Evolutionary conservation across 192 early-diverging fungal species (phyloP).

Genomic region (Podila epicladia): DNA sequence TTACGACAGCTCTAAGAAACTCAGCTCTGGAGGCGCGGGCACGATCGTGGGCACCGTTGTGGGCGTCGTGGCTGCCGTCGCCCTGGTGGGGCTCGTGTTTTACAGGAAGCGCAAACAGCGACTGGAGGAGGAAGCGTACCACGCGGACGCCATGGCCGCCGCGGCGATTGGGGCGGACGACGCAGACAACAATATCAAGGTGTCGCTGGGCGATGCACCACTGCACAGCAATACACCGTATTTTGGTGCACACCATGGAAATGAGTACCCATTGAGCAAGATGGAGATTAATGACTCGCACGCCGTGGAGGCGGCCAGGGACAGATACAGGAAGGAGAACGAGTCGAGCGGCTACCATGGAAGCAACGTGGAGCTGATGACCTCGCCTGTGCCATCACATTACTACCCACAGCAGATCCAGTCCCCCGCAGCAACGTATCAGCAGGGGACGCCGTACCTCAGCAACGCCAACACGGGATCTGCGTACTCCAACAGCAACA

Average conservation of each 20-base stretch:
- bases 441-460: neutral
- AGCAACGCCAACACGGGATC: neutral
- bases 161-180: neutral
- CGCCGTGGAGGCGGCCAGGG: neutral
- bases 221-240: neutral
- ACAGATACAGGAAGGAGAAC: neutral
- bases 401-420: neutral
- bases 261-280: neutral
- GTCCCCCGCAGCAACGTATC: neutral
- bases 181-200: neutral
- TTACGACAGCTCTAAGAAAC: neutral
- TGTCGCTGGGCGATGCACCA: neutral
- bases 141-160: neutral
- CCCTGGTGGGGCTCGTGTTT: neutral
- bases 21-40: neutral
- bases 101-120: slow-evolving; percentile 1
- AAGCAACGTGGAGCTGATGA: neutral
- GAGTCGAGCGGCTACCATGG: neutral
- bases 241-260: neutral
- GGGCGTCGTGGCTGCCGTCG: neutral
- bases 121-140: neutral
- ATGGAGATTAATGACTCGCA: neutral
- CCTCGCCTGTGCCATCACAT: neutral
- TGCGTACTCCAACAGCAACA: neutral
- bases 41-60: neutral